These are phyloP conservation scores for Fusarium sp. DNA, from an alignment of 2,329 filamentous ascomycete species.

Conservation along the genomic window DNA sequence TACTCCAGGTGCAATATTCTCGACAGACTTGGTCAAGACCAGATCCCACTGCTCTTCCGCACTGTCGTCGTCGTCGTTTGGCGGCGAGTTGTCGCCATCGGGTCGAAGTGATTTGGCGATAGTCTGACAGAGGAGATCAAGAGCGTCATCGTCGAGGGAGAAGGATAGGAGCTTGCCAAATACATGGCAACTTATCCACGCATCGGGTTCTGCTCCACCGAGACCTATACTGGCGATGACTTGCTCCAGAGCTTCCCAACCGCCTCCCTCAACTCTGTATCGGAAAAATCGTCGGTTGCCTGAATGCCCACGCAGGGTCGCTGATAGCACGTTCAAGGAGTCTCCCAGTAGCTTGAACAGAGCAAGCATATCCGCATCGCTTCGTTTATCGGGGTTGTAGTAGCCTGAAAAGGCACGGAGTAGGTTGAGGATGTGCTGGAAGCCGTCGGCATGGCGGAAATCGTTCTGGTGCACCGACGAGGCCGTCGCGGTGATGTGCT, in stretches of 20 bases:
- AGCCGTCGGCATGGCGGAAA: slow-evolving; percentile 82
- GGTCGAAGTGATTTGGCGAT: slow-evolving; percentile 51
- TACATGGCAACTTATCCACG: slow-evolving; percentile 72
- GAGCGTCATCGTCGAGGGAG: slow-evolving; percentile 77
- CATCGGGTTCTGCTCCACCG: slow-evolving; percentile 70
- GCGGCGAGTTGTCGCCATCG: slow-evolving; percentile 40
- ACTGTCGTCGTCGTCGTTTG: slow-evolving; percentile 44
- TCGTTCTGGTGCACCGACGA: slow-evolving; percentile 71
- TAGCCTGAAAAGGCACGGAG: slow-evolving; percentile 76
- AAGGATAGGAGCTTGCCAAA: slow-evolving; percentile 86
- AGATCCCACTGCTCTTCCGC: slow-evolving; percentile 52
- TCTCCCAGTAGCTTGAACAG: slow-evolving; percentile 74
- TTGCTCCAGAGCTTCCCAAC: slow-evolving; percentile 79
- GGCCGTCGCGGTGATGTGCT: slow-evolving; percentile 61
- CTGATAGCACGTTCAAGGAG: slow-evolving; percentile 76
- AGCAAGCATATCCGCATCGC: slow-evolving; percentile 66
- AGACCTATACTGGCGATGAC: slow-evolving; percentile 72
- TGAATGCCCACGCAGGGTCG: slow-evolving; percentile 76
- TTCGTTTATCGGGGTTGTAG: slow-evolving; percentile 72
- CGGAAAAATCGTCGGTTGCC: slow-evolving; percentile 91
- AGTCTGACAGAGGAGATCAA: slow-evolving; percentile 72
- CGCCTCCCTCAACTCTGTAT: slow-evolving; percentile 75
- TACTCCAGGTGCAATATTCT: slow-evolving; percentile 53
- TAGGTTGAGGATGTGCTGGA: slow-evolving; percentile 74
- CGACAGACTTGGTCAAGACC: slow-evolving; percentile 49